Percentiles rank a stretch among this genome's conserved stretches.
Evolutionary conservation across 73 alveolate species (phyloP).

Genomic region (Paramecium pentaurelia): DNA sequence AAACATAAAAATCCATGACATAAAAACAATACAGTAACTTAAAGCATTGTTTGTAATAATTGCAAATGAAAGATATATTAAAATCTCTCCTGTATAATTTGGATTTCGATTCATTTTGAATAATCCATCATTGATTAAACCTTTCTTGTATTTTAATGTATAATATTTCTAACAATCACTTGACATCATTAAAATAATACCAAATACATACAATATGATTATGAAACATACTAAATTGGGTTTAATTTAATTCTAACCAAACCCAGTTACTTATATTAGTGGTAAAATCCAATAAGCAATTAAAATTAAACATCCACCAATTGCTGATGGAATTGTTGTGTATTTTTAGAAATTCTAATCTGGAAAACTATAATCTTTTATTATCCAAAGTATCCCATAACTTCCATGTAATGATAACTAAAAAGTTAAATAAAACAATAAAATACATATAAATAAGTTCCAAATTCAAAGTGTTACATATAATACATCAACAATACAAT

Average conservation of each 20-base stretch:
- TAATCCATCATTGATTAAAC: slow-evolving; percentile 81
- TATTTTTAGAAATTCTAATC: slow-evolving; percentile 79
- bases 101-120: slow-evolving; percentile 86
- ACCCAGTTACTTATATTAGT: slow-evolving; percentile 57
- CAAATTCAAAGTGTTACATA: slow-evolving; percentile 84
- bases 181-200: background rate
- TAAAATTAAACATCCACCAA: slow-evolving; percentile 54
- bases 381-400: slow-evolving; percentile 92
- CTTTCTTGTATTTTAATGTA: slow-evolving; percentile 26
- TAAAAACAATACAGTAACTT: slow-evolving; percentile 74
- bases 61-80: slow-evolving; percentile 83
- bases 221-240: slow-evolving; percentile 45
- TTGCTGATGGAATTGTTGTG: slow-evolving; percentile 61
- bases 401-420: slow-evolving; percentile 90
- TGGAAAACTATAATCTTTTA: slow-evolving; percentile 91
- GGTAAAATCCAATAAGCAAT: slow-evolving; percentile 71
- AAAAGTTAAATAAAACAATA: background rate
- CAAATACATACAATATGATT: slow-evolving; percentile 7
- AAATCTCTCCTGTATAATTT: slow-evolving; percentile 93
- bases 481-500: slow-evolving; percentile 78
- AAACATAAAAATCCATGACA: slow-evolving; percentile 77
- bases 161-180: background rate
- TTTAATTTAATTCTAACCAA: slow-evolving; percentile 57
- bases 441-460: slow-evolving; percentile 77
- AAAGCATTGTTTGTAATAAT: slow-evolving; percentile 67